Base-by-base conservation (phyloP, 2,329 filamentous ascomycete genomes). In the Cercospora brassicicola region DNA sequence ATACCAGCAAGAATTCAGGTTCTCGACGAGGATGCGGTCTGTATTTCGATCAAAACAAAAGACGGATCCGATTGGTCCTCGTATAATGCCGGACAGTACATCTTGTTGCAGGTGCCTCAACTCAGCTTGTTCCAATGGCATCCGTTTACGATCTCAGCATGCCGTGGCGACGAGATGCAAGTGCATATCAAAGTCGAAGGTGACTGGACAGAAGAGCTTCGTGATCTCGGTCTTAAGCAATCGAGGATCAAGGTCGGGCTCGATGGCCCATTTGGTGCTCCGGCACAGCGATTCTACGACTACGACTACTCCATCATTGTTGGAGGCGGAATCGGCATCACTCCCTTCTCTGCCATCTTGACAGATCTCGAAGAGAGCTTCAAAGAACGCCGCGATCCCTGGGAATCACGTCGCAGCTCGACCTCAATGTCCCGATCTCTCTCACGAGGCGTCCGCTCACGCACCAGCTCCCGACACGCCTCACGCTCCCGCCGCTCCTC, bases 171-270 rank as follows among this genome's bases (percentile, higher is more conserved):
- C 28, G 80, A 82, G 33, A 81, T 88, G 77, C 82, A 83, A 74
- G 74, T 88, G 0, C 86, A 88, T 71, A 87, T 88, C 78, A 88
- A 88, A 73, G 84, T 83, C 2, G 85, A 87, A 56, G 86, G 86
- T 0, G 82, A 87, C 74, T 88, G 85, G 86, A 87, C 86, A 0
- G 77, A 77, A 3, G 77, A 76, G 56, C 78, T 88, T 1, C 80
- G 82, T 9, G 76, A 81, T 0, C 73, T 86, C 4, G 82, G 80
- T 0, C 78, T 79, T 7, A 61, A 64, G 45, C 62, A 67, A 2
- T 76, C 78, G 48, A 75, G 80, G 2, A 84, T 87, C 56, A 78
- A 82, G 10, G 81, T 88, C 2, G 85, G 85, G 0, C 81, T 88
- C 59, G 86, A 88, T 64, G 86, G 86, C 0, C 86, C 86, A 0